Percentiles rank a stretch among this genome's conserved stretches.
These are phyloP conservation scores for Capronia americana DNA, from an alignment of 2,329 filamentous ascomycete species.

Conservation along the genomic window DNA sequence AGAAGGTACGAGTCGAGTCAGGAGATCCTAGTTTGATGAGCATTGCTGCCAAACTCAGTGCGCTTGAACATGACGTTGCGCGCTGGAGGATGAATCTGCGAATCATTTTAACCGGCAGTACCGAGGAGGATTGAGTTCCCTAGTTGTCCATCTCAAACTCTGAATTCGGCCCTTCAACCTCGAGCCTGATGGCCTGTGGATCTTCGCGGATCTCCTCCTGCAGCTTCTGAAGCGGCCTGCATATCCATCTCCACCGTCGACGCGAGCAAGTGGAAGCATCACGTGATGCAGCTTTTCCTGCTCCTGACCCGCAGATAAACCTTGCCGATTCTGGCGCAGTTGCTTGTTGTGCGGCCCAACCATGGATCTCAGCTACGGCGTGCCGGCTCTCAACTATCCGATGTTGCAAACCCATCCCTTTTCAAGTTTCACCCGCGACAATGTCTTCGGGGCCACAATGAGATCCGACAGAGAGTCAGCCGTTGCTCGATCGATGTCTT, in stretches of 20 bases:
- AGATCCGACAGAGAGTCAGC: not conserved
- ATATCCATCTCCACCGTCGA: not conserved
- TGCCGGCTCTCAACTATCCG: not conserved
- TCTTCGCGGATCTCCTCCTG: not conserved
- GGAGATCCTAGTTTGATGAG: constrained; percentile 87
- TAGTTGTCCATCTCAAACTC: not conserved
- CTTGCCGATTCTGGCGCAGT: constrained; percentile 12
- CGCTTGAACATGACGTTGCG: constrained; percentile 74
- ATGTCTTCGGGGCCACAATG: constrained; percentile 2
- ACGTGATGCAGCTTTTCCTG: constrained; percentile 10
- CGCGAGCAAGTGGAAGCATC: not conserved
- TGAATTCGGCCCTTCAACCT: not conserved
- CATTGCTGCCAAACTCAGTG: constrained; percentile 80
- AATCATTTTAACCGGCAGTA: constrained; percentile 73
- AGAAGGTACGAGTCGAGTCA: constrained; percentile 87
- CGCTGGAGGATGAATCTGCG: constrained; percentile 74
- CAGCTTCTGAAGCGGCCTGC: not conserved
- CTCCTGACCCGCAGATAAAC: constrained; percentile 9
- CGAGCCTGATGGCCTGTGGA: not conserved
- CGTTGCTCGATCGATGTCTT: not conserved
- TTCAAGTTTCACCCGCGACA: not conserved
- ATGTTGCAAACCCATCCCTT: not conserved
- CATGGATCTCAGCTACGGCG: not conserved
- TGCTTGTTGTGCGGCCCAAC: constrained; percentile 11
- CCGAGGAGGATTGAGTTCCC: constrained; percentile 29